A percentile compares a stretch with the other conserved stretches of the same genome.
Conservation (phyloP, 148 eudicot species). For the Hydrangea macrophylla region DNA sequence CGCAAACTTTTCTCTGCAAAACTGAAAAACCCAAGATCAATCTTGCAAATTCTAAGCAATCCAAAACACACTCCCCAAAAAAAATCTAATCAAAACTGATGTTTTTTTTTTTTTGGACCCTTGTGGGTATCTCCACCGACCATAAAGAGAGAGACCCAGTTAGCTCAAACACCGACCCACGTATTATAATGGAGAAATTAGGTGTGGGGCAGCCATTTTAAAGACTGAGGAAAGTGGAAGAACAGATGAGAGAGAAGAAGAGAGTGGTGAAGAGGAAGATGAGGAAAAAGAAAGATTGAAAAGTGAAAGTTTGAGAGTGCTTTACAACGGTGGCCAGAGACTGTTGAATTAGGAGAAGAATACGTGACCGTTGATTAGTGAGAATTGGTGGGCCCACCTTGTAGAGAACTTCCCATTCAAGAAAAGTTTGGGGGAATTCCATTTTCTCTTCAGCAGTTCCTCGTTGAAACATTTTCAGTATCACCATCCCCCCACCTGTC, state of each 20-base stretch:
- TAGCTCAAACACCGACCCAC: slow-evolving; percentile 22
- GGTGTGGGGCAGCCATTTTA: slow-evolving; percentile 44
- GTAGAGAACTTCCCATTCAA: slow-evolving; percentile 16
- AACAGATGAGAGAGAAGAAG: slow-evolving; percentile 6
- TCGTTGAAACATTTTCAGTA: background rate
- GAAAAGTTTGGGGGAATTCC: slow-evolving; percentile 9
- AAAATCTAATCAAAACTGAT: slow-evolving; percentile 6
- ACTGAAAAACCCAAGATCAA: background rate
- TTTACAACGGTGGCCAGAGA: background rate
- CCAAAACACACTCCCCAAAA: background rate
- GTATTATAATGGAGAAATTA: slow-evolving; percentile 20
- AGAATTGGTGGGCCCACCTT: slow-evolving; percentile 19
- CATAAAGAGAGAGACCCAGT: slow-evolving; percentile 36
- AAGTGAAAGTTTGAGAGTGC: slow-evolving; percentile 13
- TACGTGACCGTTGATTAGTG: slow-evolving; percentile 7
- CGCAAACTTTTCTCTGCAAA: background rate
- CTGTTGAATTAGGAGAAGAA: background rate
- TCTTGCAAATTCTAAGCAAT: background rate
- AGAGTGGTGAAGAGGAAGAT: background rate
- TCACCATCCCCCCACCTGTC: background rate
- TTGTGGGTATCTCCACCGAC: slow-evolving; percentile 24
- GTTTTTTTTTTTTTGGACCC: slow-evolving; percentile 2
- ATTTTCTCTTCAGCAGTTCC: slow-evolving; percentile 4
- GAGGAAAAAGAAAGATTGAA: slow-evolving; percentile 25
- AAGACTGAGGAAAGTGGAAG: slow-evolving; percentile 28